Evolutionary conservation across 768 basidiomycete species (phyloP).

Genomic region (Suillus plorans): DNA sequence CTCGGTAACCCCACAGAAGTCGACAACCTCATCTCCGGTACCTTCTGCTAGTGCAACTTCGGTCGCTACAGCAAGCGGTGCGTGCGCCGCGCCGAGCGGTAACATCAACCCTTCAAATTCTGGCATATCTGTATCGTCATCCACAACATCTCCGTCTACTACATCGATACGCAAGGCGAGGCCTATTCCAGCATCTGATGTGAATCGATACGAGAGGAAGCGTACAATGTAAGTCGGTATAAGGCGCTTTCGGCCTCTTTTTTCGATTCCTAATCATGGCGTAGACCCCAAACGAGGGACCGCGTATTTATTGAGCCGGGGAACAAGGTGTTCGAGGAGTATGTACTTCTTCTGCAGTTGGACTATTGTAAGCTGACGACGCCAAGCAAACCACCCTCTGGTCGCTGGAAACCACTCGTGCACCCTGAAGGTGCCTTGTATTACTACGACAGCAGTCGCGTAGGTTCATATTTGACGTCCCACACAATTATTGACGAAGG

Average conservation of each 20-base stretch:
- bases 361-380: not conserved
- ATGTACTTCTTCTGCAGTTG: not conserved
- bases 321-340: slow-evolving; percentile 6
- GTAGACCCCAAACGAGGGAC: not conserved
- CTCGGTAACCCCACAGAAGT: not conserved
- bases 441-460: slow-evolving; percentile 43
- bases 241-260: not conserved
- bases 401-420: slow-evolving; percentile 41
- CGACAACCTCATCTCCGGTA: not conserved
- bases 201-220: slow-evolving; percentile 4
- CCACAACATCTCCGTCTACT: not conserved
- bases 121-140: too few relatives aligned
- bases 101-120: not conserved
- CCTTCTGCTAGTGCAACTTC: not conserved
- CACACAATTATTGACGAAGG: not conserved
- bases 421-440: slow-evolving; percentile 60
- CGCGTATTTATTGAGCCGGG: slow-evolving; percentile 1
- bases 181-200: not conserved
- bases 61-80: not conserved
- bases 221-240: slow-evolving; percentile 1
- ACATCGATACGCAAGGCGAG: not conserved
- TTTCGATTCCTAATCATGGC: not conserved
- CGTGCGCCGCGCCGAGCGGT: not conserved
- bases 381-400: slow-evolving; percentile 3
- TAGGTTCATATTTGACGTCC: slow-evolving; percentile 13